phyloP scores from a whole-genome alignment of 2,329 filamentous ascomycete genomes.

The Botryotinia globosa region DNA sequence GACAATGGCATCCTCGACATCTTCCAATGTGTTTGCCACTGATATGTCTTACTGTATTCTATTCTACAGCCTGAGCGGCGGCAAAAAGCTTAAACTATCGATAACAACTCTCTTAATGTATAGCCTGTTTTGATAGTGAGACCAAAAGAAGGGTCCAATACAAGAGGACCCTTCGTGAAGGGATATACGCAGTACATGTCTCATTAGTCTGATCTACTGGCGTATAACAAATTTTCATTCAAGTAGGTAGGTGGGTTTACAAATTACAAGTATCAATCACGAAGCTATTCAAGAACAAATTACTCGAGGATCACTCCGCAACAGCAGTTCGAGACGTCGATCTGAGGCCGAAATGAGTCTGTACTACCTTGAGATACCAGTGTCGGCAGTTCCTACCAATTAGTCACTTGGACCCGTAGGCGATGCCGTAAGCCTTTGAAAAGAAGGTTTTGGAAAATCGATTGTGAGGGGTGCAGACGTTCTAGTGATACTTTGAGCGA shows the following conservation, averaged over 20 bases:
- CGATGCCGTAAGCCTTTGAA: neutral
- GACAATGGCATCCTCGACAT: neutral
- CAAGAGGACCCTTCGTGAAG: neutral
- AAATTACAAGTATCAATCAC: conserved; percentile 6
- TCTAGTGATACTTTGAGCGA: conserved; percentile 11
- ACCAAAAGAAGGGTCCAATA: conserved; percentile 3
- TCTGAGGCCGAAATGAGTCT: conserved; percentile 4
- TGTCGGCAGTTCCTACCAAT: conserved; percentile 20
- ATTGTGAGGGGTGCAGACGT: conserved; percentile 10
- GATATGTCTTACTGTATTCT: conserved; percentile 11
- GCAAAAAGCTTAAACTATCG: conserved; percentile 13
- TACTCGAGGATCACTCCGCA: conserved; percentile 17
- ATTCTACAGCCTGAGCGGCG: neutral
- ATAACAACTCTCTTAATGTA: conserved; percentile 1
- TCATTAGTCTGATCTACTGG: conserved; percentile 15
- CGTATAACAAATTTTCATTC: neutral
- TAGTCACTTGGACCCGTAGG: conserved; percentile 3
- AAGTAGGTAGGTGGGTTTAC: conserved; percentile 1
- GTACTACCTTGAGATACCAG: conserved; percentile 1
- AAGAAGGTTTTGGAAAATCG: conserved; percentile 7
- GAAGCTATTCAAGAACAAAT: conserved; percentile 14
- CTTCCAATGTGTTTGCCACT: conserved; percentile 13
- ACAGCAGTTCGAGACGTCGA: conserved; percentile 12
- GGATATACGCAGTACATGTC: conserved; percentile 11
- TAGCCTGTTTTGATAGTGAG: neutral